Percentiles rank a stretch among this genome's conserved stretches.
Evolutionary conservation across 75 land plant genomes (phyloP).

Genomic region (Chamaecyparis obtusa): DNA sequence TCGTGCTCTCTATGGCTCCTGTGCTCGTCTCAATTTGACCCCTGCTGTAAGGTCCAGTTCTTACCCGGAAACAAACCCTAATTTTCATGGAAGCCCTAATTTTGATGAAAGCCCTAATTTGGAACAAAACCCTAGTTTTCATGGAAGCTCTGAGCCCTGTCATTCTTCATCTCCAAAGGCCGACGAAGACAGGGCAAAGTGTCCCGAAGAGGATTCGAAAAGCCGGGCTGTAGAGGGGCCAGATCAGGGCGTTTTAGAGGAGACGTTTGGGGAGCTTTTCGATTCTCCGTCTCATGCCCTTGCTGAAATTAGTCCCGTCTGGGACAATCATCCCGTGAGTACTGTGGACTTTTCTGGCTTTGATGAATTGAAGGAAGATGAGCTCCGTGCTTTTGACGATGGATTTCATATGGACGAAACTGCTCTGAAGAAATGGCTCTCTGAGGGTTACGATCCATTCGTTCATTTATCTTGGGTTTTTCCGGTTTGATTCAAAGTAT

Average conservation of each 20-base stretch:
- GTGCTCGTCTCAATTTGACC: slow-evolving; percentile 48
- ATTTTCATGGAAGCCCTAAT: no score
- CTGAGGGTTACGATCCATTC: neutral
- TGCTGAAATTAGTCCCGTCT: neutral
- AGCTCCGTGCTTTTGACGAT: neutral
- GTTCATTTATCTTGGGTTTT: neutral
- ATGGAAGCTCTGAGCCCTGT: neutral
- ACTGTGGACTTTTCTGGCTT: neutral
- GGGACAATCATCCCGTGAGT: neutral
- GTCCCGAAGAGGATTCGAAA: neutral
- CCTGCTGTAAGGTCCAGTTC: neutral
- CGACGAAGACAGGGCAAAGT: neutral
- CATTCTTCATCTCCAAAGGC: neutral
- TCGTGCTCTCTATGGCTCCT: slow-evolving; percentile 38
- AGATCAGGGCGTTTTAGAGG: neutral
- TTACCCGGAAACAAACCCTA: neutral
- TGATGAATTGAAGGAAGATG: neutral
- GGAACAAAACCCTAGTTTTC: neutral
- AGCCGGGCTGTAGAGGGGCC: neutral
- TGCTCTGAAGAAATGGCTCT: neutral
- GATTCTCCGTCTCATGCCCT: neutral
- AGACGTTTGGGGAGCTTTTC: neutral
- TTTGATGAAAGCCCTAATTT: no score
- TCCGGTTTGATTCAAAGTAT: neutral
- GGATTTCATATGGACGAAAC: neutral